Conservation (phyloP, 1,284 basidiomycete species). For the Bjerkandera adusta region DNA sequence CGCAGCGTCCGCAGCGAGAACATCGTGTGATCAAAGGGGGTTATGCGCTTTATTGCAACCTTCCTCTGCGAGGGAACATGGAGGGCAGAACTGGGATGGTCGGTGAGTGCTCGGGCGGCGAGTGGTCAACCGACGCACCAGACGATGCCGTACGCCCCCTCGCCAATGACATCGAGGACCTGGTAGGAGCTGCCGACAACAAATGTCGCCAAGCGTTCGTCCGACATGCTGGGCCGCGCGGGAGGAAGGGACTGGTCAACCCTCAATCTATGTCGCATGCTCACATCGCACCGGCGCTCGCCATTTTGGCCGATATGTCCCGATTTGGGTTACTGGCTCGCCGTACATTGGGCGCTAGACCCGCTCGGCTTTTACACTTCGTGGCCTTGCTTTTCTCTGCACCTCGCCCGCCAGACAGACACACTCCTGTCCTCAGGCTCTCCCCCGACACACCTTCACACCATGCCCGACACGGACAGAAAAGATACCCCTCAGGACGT, state of each 20-base stretch:
- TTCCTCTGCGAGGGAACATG: slow-evolving; percentile 63
- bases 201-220: slow-evolving; percentile 54
- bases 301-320: background rate
- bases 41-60: slow-evolving; percentile 75
- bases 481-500: slow-evolving; percentile 29
- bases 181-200: slow-evolving; percentile 65
- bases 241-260: background rate
- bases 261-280: too few relatives aligned
- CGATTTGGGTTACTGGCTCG: background rate
- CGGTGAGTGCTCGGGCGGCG: slow-evolving; percentile 3
- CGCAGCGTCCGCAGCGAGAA: slow-evolving; percentile 85
- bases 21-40: slow-evolving; percentile 87
- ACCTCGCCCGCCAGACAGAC: background rate
- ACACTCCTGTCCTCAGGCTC: background rate
- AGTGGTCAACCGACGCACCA: slow-evolving; percentile 37
- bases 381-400: background rate
- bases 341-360: background rate
- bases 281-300: slow-evolving; percentile 3
- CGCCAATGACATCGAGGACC: slow-evolving; percentile 79
- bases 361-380: slow-evolving; percentile 10
- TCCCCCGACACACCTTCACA: background rate
- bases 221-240: slow-evolving; percentile 12
- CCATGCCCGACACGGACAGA: slow-evolving; percentile 33
- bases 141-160: slow-evolving; percentile 81
- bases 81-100: slow-evolving; percentile 54